Base-by-base conservation (phyloP, 2,329 filamentous ascomycete species). In the Decorospora gaudefroyi region DNA sequence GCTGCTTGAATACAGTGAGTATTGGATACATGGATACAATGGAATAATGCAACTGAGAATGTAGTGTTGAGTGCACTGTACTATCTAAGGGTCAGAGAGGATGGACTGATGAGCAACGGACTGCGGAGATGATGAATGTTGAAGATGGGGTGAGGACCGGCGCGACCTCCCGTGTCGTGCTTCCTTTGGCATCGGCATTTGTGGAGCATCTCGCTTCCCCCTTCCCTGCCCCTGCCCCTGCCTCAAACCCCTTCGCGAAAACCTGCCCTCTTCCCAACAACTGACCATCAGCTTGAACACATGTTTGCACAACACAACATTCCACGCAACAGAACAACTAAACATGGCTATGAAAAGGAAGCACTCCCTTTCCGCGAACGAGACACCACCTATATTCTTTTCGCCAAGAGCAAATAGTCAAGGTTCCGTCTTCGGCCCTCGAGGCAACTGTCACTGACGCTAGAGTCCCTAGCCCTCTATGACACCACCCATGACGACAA, bases 401-500 rank as follows among this genome's bases (percentile, higher is more conserved):
- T 80, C 77, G 8, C 41, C 59, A 74, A 35, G 76, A 80, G 53
- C 75, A 78, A 50, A 67, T 70, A n/a, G n/a, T n/a, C n/a, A n/a
- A n/a, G n/a, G n/a, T n/a, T 80, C 76, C 8, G 73, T 64, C 11
- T 81, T 81, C 70, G 65, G 35, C 70, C 71, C 13, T 76, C 74
- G 12, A 70, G 69, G 4, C 77, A 80, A 57, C 72, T 70, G 39
- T 73, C 73, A 6, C 61, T 79, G 12, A 69, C 65, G 8, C 65
- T 68, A 10, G 47, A 43, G 17, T 53, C 61, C 1, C 68, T 66
- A 21, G 59, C 70, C 0, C 43, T 72, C 4, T 77, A 72, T 52
- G 70, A 75, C 26, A 61, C 68, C 0, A 75, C 74, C 9, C 69
- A 73, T 35, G 77, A 80, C 41, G 78, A 81, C 45, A 78, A 81